These are phyloP conservation scores for Aspergillus ruber DNA, from an alignment of 2,329 filamentous ascomycete genomes.

Conservation along the genomic window DNA sequence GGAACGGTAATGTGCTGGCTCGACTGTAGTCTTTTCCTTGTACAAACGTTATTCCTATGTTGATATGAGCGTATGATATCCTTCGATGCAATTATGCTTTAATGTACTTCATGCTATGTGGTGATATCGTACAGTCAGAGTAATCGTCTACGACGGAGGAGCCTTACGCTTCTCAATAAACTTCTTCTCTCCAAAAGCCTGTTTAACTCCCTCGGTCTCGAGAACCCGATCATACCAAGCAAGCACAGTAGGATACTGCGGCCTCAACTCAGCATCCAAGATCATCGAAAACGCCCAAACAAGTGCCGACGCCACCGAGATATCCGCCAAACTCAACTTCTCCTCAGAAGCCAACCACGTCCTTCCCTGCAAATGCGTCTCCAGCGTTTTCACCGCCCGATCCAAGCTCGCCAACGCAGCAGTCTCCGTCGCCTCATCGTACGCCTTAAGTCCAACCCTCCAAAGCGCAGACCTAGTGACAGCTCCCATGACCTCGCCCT, in stretches of 20 bases:
- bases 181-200: constrained; percentile 20
- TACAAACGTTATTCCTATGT: not conserved
- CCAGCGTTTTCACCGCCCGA: constrained; percentile 15
- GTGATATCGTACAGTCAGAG: too few relatives aligned
- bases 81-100: not conserved
- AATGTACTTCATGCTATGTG: too few relatives aligned
- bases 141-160: constrained; percentile 5
- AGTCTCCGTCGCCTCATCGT: constrained; percentile 16
- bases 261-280: constrained; percentile 22
- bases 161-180: constrained; percentile 18
- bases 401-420: constrained; percentile 12
- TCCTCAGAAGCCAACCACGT: constrained; percentile 19
- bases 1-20: constrained; percentile 12
- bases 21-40: constrained; percentile 12
- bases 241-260: constrained; percentile 16
- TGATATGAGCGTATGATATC: constrained; percentile 1
- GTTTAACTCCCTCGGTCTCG: constrained; percentile 16
- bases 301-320: constrained; percentile 17
- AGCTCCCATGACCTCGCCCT: constrained; percentile 22
- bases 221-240: constrained; percentile 18
- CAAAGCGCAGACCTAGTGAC: constrained; percentile 14
- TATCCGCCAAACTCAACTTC: constrained; percentile 24
- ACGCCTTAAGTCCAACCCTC: constrained; percentile 13
- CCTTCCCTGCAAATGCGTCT: constrained; percentile 12
- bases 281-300: constrained; percentile 18